Evolutionary conservation across 129 eudicot species (phyloP).

Genomic region (Artemisia tridentata): DNA sequence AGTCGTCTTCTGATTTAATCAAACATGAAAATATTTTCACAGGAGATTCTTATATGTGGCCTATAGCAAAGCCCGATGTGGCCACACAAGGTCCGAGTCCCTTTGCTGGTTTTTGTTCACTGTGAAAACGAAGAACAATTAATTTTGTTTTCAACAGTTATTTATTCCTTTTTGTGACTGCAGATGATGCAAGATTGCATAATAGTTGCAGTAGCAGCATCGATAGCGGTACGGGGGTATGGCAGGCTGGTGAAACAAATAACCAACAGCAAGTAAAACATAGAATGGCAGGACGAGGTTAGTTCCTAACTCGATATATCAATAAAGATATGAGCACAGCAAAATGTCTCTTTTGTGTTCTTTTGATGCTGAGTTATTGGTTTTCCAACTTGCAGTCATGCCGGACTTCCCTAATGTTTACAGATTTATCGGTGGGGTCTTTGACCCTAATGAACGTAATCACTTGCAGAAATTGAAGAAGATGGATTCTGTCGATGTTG

Average conservation of each 20-base stretch:
- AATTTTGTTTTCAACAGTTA: not conserved
- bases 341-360: not conserved
- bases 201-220: conserved; percentile 41
- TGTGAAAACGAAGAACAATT: not conserved
- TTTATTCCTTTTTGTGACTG: conserved; percentile 5
- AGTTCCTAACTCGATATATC: not conserved
- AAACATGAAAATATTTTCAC: conserved; percentile 14
- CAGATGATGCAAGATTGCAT: conserved; percentile 47
- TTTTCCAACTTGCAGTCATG: conserved; percentile 51
- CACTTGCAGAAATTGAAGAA: conserved; percentile 73
- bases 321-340: too few relatives aligned
- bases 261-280: conserved; percentile 43
- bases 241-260: conserved; percentile 44
- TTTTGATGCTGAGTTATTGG: not conserved
- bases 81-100: conserved; percentile 28
- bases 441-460: conserved; percentile 69
- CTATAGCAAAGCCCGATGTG: not conserved
- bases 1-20: conserved; percentile 35
- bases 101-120: not conserved
- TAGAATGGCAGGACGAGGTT: conserved; percentile 49
- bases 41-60: conserved; percentile 27
- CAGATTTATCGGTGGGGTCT: conserved; percentile 80
- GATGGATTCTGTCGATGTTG: conserved; percentile 91
- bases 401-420: conserved; percentile 96
- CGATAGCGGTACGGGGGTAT: conserved; percentile 56